Evolutionary conservation across 441 rosid genomes (phyloP), one percentile per base, ranked within the genome.

Genomic region (Pelargonium fulgidum): DNA sequence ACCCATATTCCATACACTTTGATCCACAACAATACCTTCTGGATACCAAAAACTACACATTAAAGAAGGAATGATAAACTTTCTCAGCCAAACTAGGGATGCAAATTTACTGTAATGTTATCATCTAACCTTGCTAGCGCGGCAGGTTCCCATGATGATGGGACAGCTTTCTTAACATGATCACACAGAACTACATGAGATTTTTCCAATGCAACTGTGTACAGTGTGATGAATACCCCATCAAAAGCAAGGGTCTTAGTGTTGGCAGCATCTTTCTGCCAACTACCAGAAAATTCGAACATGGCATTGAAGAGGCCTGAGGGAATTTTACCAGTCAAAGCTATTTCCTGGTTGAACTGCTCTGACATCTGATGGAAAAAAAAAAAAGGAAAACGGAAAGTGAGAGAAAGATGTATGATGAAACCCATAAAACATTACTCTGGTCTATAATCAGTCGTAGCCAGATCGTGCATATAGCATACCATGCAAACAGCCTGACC

Each of bases 191-290:
- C 80, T 72, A 94, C 74, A 17, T 90, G 94, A 70, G 99, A 92
- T 74, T 92, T 90, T 73, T 86, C 94, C 77, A 94, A 76, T 50
- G 92, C 96, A 77, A 89, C 87, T 5, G 96, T 82, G 73, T 94
- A 94, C 16, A 92, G 83, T 13, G 96, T 86, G 80, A 94, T 89
- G 47, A 89, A 86, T n/a, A 87, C 83, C 68, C 99, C 99, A 84
- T 94, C 96, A 70, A 94, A 94, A 63, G 98, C 89, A 67, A 94
- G 96, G 79, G 86, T 83, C 79, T 94, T 94, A 13, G 94, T 89
- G 77, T 76, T 86, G 62, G 91, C 92, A 22, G 96, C 97, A 79
- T 94, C 99, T 74, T 89, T 94, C 80, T 90, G 91, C 99, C 98
- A 94, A 77, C 86, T 82, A 71, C 92, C 82, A 2, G 96, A 84